These are phyloP conservation scores for Neofusicoccum kwambonambiense DNA, from an alignment of 2,329 filamentous ascomycete genomes.

Conservation along the genomic window DNA sequence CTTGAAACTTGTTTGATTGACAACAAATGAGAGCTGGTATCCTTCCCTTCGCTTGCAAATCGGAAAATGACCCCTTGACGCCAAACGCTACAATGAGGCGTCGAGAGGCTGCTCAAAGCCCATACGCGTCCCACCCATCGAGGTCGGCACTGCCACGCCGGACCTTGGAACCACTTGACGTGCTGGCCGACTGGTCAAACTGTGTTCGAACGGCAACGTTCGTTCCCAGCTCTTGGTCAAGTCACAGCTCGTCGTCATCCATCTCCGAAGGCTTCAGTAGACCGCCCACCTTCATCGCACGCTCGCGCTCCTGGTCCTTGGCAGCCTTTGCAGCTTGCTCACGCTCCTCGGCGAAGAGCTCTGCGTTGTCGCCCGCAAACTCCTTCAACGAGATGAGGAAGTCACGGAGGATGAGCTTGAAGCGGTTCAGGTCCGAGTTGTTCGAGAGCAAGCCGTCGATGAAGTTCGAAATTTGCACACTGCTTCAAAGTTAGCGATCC, in stretches of 20 bases:
- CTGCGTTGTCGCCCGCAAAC: slow-evolving; percentile 91
- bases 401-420: slow-evolving; percentile 93
- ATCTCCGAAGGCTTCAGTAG: slow-evolving; percentile 97
- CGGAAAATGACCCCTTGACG: slow-evolving; percentile 6
- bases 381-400: slow-evolving; percentile 98
- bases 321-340: slow-evolving; percentile 86
- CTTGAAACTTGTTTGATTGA: slow-evolving; percentile 4
- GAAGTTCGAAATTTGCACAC: slow-evolving; percentile 83
- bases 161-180: slow-evolving; percentile 8
- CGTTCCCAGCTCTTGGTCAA: slow-evolving; percentile 47
- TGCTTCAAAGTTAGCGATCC: slow-evolving; percentile 42
- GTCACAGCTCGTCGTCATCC: slow-evolving; percentile 81
- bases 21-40: slow-evolving; percentile 19
- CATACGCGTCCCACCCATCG: slow-evolving; percentile 68
- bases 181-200: slow-evolving; percentile 27
- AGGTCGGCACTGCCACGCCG: slow-evolving; percentile 31
- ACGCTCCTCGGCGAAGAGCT: slow-evolving; percentile 90
- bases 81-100: slow-evolving; percentile 8
- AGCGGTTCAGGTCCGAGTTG: slow-evolving; percentile 87
- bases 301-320: slow-evolving; percentile 84
- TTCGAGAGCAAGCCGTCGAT: slow-evolving; percentile 85
- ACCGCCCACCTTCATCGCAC: slow-evolving; percentile 91
- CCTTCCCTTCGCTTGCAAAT: slow-evolving; percentile 16
- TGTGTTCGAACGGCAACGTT: slow-evolving; percentile 38
- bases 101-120: slow-evolving; percentile 43